Evolutionary conservation across 495 filamentous ascomycete species (phyloP).

Genomic region (Immersiella caudata): DNA sequence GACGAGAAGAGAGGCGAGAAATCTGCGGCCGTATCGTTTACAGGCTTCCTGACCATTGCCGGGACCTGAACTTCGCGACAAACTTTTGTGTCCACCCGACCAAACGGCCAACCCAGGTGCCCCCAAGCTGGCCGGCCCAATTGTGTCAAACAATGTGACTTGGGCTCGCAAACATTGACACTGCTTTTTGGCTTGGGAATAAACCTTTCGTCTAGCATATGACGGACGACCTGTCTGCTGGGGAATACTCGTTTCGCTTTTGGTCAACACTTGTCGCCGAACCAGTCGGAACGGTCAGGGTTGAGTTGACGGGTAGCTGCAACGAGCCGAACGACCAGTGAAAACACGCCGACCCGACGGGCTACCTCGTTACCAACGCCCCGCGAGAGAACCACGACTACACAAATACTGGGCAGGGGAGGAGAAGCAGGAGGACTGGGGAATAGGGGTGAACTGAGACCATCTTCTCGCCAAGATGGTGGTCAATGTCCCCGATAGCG

Average conservation of each 20-base stretch:
- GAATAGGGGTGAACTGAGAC: conserved; percentile 23
- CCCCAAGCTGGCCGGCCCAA: not conserved
- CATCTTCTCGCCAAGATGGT: conserved; percentile 35
- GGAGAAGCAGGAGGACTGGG: conserved; percentile 13
- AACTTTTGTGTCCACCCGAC: conserved; percentile 2
- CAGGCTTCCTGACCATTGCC: not conserved
- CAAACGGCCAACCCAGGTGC: conserved; percentile 3
- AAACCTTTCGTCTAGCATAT: conserved; percentile 5
- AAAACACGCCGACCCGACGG: not conserved
- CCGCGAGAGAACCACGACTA: not conserved
- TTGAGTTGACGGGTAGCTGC: not conserved
- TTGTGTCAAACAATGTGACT: conserved; percentile 12
- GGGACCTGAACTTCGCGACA: not conserved
- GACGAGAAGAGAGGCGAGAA: not conserved
- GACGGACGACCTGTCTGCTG: not conserved
- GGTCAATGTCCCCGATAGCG: conserved; percentile 46
- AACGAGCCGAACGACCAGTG: not conserved
- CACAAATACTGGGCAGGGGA: not conserved
- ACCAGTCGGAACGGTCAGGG: not conserved
- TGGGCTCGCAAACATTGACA: conserved; percentile 7
- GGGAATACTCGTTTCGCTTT: not conserved
- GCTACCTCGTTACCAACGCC: not conserved
- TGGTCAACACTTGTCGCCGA: not conserved
- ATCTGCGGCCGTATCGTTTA: not conserved
- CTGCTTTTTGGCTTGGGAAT: not conserved